Evolutionary conservation across 352 stramenopile genomes (phyloP), one percentile per base, ranked within the genome.

Genomic region (Aphanomyces cochlioides): DNA sequence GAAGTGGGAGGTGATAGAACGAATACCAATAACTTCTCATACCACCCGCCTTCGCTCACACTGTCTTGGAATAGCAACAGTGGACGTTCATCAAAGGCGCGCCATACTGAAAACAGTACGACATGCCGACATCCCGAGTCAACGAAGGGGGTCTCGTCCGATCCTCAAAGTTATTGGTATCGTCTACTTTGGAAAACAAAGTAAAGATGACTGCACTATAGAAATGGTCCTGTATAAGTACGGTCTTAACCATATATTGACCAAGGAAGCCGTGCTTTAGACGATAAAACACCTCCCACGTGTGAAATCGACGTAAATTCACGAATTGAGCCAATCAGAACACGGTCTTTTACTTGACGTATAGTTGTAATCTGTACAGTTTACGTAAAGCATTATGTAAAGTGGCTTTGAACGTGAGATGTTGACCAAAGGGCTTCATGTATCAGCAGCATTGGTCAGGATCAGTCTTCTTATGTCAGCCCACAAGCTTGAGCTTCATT

Each of bases 321-420:
- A 15, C 75, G 74, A 12, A 76, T 80, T 12, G 28, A 28, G 28
- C 74, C 90, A 17, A 82, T 71, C 48, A 84, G 92, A 60, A 89
- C 95, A 15, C 98, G 96, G 96, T 93, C 90, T 41, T 97, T 87
- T 56, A 85, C 96, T 19, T 98, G 97, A 36, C 74, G 98, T 21
- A 94, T 96, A 4, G 85, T 96, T 5, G 87, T 98, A 58, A 73
- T 99, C 38, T 99, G 96, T 72, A 28, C 28, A 28, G 28, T 28
- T 28, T 0, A 28, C 28, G 28, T 28, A 0, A 28, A 28, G 28
- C 28, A 28, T 28, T 0, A 28, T 28, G 28, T 28, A 28, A 28
- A 28, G 28, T 28, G n/a, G n/a, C n/a, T n/a, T n/a, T n/a, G 28
- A 28, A 28, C 2, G 28, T 28, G 28, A 28, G 28, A 28, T 28